phyloP scores from a whole-genome alignment of 345 rosid genomes.

The Eucalyptus regnans region DNA sequence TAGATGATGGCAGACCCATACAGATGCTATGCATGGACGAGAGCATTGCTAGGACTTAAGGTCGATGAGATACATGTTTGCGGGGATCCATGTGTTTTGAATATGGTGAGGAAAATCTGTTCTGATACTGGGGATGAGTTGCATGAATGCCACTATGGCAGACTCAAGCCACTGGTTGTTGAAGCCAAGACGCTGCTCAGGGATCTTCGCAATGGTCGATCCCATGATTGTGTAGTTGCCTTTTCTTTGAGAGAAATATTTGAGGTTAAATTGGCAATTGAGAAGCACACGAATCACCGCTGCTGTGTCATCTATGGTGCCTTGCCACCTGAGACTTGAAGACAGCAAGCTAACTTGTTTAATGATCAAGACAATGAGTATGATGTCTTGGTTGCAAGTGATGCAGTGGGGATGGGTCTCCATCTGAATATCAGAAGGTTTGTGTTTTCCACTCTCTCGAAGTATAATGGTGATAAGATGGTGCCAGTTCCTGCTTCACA shows the following conservation, averaged over 20 bases:
- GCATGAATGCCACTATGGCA: constrained; percentile 61
- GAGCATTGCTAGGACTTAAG: constrained; percentile 83
- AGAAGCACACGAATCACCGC: constrained; percentile 65
- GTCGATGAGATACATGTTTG: constrained; percentile 93
- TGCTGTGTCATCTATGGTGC: constrained; percentile 94
- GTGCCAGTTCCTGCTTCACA: constrained; percentile 78
- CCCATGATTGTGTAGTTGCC: constrained; percentile 84
- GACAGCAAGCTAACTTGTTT: constrained; percentile 86
- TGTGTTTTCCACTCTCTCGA: constrained; percentile 53
- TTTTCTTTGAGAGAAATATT: constrained; percentile 92
- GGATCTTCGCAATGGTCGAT: constrained; percentile 49
- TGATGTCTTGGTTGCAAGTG: constrained; percentile 93
- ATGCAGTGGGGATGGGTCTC: constrained; percentile 95
- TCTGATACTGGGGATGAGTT: constrained; percentile 82
- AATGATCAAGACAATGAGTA: constrained; percentile 76
- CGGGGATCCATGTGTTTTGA: constrained; percentile 85
- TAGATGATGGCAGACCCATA: constrained; percentile 72
- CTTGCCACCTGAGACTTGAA: constrained; percentile 80
- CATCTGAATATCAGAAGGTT: constrained; percentile 87
- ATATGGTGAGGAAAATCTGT: constrained; percentile 69
- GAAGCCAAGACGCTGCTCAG: constrained; percentile 77
- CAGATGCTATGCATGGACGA: constrained; percentile 89
- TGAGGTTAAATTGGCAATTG: constrained; percentile 81
- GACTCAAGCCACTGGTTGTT: constrained; percentile 78
- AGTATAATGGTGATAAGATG: constrained; percentile 74